Percentiles rank a stretch among this genome's conserved stretches.
Conservation (phyloP, 2,329 filamentous ascomycete genomes). For the Bipolaris gigantea region DNA sequence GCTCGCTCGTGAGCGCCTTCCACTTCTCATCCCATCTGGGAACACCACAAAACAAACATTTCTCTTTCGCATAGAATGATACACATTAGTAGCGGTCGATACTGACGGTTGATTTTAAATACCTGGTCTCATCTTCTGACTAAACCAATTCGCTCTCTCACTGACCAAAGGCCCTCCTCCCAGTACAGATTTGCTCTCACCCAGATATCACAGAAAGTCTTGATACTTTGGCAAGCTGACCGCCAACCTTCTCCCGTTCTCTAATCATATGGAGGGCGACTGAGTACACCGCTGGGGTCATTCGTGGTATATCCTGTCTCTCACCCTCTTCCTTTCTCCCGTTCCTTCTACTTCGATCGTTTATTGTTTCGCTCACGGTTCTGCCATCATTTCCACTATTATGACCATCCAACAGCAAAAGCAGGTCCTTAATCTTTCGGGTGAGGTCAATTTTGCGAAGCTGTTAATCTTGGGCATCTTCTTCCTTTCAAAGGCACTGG, state of each 20-base stretch:
- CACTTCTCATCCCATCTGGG: not conserved
- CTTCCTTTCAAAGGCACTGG: not conserved
- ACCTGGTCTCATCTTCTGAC: not conserved
- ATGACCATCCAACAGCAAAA: not conserved
- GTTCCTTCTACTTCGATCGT: not conserved
- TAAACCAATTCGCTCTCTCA: constrained; percentile 3
- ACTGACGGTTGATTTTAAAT: not conserved
- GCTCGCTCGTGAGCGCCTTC: not conserved
- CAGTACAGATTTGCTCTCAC: constrained; percentile 21
- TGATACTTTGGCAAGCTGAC: constrained; percentile 6
- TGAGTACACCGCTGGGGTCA: not conserved
- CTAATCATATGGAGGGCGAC: constrained; percentile 11
- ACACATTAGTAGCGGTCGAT: not conserved
- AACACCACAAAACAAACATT: constrained; percentile 4
- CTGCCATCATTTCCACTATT: not conserved
- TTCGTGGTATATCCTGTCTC: not conserved
- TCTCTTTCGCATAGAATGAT: not conserved
- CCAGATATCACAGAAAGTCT: constrained; percentile 4
- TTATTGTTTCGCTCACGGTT: not conserved
- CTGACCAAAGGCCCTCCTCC: constrained; percentile 14
- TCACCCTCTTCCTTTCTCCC: not conserved
- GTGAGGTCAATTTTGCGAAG: not conserved
- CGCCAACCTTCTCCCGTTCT: constrained; percentile 3
- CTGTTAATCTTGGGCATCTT: not conserved
- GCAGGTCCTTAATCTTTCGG: not conserved